Conservation (phyloP, 352 stramenopile genomes). For the Pythium pyrilobum region DNA sequence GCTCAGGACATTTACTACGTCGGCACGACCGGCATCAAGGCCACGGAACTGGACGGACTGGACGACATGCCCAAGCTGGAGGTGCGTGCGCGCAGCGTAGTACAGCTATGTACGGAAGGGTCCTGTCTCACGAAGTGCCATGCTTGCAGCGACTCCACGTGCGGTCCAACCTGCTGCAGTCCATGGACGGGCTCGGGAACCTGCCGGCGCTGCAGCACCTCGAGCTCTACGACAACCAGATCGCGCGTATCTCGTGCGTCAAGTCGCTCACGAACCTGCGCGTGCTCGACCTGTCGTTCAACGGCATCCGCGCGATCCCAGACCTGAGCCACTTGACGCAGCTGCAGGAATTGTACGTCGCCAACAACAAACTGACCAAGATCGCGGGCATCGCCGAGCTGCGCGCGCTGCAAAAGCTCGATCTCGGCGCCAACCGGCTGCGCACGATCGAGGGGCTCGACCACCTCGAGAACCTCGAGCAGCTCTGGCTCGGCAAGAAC, state of each 20-base stretch:
- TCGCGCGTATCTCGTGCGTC: slow-evolving; percentile 79
- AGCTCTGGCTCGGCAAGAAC: slow-evolving; percentile 98
- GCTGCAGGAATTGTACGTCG: slow-evolving; percentile 91
- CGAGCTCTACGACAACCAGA: slow-evolving; percentile 98
- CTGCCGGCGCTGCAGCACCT: slow-evolving; percentile 85
- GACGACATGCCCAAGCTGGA: slow-evolving; percentile 43
- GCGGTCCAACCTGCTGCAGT: slow-evolving; percentile 76
- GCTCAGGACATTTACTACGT: slow-evolving; percentile 77
- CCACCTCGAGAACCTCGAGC: slow-evolving; percentile 85
- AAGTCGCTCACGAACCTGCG: slow-evolving; percentile 55
- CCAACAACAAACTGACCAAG: slow-evolving; percentile 97
- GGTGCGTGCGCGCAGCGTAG: slow-evolving; percentile 13
- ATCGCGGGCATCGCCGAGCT: slow-evolving; percentile 90
- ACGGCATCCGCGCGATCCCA: slow-evolving; percentile 91
- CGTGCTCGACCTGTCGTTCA: slow-evolving; percentile 96
- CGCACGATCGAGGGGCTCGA: slow-evolving; percentile 92
- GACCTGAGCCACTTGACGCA: slow-evolving; percentile 72
- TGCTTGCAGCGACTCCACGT: slow-evolving; percentile 46
- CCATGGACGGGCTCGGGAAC: slow-evolving; percentile 66
- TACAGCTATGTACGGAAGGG: neutral
- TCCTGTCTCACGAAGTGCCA: neutral
- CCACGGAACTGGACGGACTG: slow-evolving; percentile 56
- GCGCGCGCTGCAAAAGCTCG: slow-evolving; percentile 89
- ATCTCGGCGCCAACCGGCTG: slow-evolving; percentile 96
- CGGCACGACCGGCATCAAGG: slow-evolving; percentile 74